A percentile compares a stretch with the other conserved stretches of the same genome.
These are phyloP conservation scores for Lunularia cruciata DNA, from an alignment of 225 moss, liverwort and hornwort species.

Conservation along the genomic window DNA sequence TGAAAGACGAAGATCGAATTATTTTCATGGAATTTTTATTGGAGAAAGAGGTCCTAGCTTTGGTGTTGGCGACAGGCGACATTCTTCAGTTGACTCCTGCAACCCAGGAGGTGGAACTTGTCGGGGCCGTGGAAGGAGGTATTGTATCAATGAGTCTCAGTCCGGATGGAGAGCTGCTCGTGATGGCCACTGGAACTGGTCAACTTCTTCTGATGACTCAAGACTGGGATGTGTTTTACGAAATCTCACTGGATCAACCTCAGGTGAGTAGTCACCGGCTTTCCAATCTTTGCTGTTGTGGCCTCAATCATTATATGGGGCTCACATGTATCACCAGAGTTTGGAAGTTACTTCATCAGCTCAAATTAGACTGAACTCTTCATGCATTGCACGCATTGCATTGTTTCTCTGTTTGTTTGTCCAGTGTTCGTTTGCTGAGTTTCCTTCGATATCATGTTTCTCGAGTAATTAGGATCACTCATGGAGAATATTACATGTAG, in stretches of 20 bases:
- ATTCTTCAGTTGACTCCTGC: constrained; percentile 41
- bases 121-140: constrained; percentile 80
- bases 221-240: constrained; percentile 93
- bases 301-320: background rate
- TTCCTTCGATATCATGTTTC: background rate
- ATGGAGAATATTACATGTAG: constrained; percentile 68
- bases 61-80: constrained; percentile 40
- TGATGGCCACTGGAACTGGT: constrained; percentile 72
- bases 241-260: constrained; percentile 60
- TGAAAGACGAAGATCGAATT: constrained; percentile 38
- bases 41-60: constrained; percentile 45
- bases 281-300: background rate
- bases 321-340: too few relatives aligned
- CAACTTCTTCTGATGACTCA: constrained; percentile 94
- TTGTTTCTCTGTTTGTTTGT: too few relatives aligned
- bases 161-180: constrained; percentile 89
- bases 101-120: constrained; percentile 67
- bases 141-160: constrained; percentile 71
- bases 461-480: constrained; percentile 37
- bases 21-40: constrained; percentile 35
- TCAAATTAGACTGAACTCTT: too few relatives aligned
- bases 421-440: background rate
- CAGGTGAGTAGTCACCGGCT: constrained; percentile 52
- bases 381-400: too few relatives aligned
- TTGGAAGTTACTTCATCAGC: too few relatives aligned